Evolutionary conservation across 768 basidiomycete genomes (phyloP), one percentile per base, ranked within the genome.

Genomic region (Tylopilus sp.): DNA sequence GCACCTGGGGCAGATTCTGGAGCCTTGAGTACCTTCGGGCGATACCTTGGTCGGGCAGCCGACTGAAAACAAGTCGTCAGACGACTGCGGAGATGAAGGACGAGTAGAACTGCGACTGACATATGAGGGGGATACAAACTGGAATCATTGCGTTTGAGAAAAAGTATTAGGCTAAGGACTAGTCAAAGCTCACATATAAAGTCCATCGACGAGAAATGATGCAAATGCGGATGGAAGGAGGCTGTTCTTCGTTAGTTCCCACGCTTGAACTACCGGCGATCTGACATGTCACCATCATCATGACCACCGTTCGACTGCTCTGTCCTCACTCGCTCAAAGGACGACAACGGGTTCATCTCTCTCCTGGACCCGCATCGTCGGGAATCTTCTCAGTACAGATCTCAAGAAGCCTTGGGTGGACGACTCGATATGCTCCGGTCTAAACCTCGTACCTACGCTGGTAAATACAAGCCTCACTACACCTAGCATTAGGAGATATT

Each of bases 1-100:
- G 58, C 88, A 90, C 46, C 79, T 75, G 15, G 88, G 88, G 60
- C 88, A 90, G 46, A 85, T 61, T 46, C 80, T 75, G 20, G 79
- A 67, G 9, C 71, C 75, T 47, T 75, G 73, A 45, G 79, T 71
- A 21, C 78, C 79, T 25, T 81, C 75, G 10, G 82, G 75, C 55
- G 79, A 81, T 54, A 86, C 60, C 55, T 70, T 79, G 28, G 80
- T 82, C 47, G 79, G 76, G 66, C 84, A 85, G 40, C 87, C 87
- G 59, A 86, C 88, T 90, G 57, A 13, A 44, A 46, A 40, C 6
- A 3, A 28, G 55, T 40, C 21, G 50, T 58, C 35, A 57, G 46
- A 51, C 39, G 44, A 38, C 49, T 57, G 52, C 49, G 54, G 56
- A 51, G 50, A 40, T 9, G 21, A 17, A 40, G 23, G 7, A 10